phyloP scores from a whole-genome alignment of 441 rosid genomes.

The Gossypium schwendimanii region DNA sequence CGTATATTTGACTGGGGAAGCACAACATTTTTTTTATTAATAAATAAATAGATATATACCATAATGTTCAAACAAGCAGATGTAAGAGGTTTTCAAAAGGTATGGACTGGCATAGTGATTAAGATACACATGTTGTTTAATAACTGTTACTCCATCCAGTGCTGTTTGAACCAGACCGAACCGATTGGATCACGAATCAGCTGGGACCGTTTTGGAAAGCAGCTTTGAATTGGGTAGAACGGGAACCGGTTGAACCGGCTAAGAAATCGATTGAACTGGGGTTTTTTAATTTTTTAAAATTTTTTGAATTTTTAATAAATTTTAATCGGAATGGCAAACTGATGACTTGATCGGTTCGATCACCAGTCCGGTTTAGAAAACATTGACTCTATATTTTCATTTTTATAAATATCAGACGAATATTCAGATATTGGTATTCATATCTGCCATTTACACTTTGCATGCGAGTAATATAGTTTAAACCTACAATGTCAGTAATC shows the following conservation, averaged over 20 bases:
- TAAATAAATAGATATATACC: not conserved
- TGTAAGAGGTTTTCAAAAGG: not conserved
- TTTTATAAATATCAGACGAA: not conserved
- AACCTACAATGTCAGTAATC: not conserved
- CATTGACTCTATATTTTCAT: not conserved
- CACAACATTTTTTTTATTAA: not conserved
- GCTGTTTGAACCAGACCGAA: too few species aligned
- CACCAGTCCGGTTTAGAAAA: too few species aligned
- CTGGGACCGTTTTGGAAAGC: too few species aligned
- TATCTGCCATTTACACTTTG: not conserved
- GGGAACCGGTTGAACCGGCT: too few species aligned
- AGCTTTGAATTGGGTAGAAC: too few species aligned
- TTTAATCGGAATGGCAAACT: too few species aligned
- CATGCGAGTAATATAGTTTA: not conserved
- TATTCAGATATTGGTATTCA: too few species aligned
- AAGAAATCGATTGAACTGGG: too few species aligned
- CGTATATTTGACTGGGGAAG: not conserved
- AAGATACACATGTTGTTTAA: not conserved
- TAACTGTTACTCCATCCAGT: not conserved
- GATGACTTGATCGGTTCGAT: too few species aligned
- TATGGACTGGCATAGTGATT: not conserved
- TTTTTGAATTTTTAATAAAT: too few species aligned
- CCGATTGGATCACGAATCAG: too few species aligned
- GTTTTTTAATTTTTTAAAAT: too few species aligned
- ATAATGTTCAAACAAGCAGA: not conserved